These are phyloP conservation scores for Penicillium fuscoglaucum DNA, from an alignment of 2,329 filamentous ascomycete genomes.

Conservation along the genomic window DNA sequence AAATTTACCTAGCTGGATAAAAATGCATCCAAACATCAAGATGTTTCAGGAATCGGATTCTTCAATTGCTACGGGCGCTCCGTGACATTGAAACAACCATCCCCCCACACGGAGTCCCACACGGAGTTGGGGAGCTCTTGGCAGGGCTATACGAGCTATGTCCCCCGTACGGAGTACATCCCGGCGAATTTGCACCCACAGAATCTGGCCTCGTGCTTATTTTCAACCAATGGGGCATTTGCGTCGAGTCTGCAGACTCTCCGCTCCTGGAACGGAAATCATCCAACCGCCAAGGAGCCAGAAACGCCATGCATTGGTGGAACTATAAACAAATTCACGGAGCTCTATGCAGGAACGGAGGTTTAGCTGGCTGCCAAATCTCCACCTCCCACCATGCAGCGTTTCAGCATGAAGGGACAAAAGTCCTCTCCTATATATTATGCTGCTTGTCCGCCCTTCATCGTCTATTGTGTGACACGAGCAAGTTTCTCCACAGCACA, in stretches of 20 bases:
- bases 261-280: background rate
- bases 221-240: background rate
- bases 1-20: background rate
- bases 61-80: background rate
- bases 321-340: conserved; percentile 7
- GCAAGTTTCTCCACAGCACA: background rate
- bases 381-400: conserved; percentile 14
- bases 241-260: background rate
- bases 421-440: background rate
- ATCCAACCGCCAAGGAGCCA: background rate
- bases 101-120: conserved; percentile 13
- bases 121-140: conserved; percentile 14
- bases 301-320: conserved; percentile 17
- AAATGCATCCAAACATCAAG: too few relatives aligned
- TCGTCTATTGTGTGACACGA: background rate
- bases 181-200: background rate
- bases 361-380: conserved; percentile 1
- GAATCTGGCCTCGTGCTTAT: background rate
- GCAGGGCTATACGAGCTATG: background rate
- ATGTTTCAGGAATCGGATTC: background rate
- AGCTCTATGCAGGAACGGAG: conserved; percentile 4
- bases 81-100: conserved; percentile 10
- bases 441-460: background rate
- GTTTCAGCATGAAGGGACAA: conserved; percentile 8
- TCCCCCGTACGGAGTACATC: background rate